These are phyloP conservation scores for Conoideocrella luteorostrata DNA, from an alignment of 2,329 filamentous ascomycete genomes.

Conservation along the genomic window DNA sequence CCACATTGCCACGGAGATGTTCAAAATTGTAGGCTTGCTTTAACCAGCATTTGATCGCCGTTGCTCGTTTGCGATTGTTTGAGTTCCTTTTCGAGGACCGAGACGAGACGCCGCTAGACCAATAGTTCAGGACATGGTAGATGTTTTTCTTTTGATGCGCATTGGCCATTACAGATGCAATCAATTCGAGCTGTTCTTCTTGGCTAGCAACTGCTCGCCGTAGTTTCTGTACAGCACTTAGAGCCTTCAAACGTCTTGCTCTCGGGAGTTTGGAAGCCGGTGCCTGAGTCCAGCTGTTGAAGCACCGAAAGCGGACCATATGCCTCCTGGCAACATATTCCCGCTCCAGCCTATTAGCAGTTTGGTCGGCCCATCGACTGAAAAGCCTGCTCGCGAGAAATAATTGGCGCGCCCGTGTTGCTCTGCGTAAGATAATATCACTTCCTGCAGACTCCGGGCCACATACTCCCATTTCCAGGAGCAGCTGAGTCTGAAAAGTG, in stretches of 20 bases:
- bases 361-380: constrained; percentile 55
- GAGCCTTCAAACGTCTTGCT: constrained; percentile 22
- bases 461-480: neutral
- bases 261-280: constrained; percentile 23
- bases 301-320: constrained; percentile 53
- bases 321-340: constrained; percentile 64
- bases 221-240: constrained; percentile 27
- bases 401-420: constrained; percentile 56
- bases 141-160: constrained; percentile 16
- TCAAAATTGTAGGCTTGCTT: neutral
- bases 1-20: neutral
- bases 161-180: constrained; percentile 17
- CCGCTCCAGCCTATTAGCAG: constrained; percentile 57
- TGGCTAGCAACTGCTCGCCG: constrained; percentile 22
- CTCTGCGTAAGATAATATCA: constrained; percentile 37
- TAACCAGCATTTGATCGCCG: constrained; percentile 1
- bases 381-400: constrained; percentile 43
- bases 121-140: constrained; percentile 4
- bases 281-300: constrained; percentile 28
- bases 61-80: neutral
- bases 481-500: neutral
- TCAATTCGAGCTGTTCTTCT: constrained; percentile 20
- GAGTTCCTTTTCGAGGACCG: neutral
- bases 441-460: constrained; percentile 9
- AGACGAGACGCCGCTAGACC: constrained; percentile 1